Conservation (phyloP, 805 yeast genomes). For the Cyberlindnera lachancei region DNA sequence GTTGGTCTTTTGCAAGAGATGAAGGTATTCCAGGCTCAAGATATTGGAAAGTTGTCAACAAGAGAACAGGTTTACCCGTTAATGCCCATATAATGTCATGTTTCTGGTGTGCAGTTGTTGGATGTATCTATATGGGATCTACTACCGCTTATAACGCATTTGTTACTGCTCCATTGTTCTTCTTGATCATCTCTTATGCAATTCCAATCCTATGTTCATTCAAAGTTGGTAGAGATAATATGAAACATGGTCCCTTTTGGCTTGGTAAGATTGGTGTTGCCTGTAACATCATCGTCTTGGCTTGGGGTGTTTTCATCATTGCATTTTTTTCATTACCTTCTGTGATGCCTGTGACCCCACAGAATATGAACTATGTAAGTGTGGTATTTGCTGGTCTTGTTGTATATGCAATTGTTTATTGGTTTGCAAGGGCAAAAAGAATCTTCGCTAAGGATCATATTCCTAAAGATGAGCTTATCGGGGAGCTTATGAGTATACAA, state of each 20-base stretch:
- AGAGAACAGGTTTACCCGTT: constrained; percentile 45
- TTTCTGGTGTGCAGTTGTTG: constrained; percentile 44
- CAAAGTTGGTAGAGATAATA: constrained; percentile 40
- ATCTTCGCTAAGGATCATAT: too few species aligned
- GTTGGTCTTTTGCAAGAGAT: constrained; percentile 66
- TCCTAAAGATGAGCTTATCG: too few species aligned
- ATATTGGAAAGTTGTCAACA: constrained; percentile 41
- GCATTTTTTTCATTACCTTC: constrained; percentile 62
- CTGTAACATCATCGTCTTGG: constrained; percentile 41
- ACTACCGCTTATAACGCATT: constrained; percentile 61
- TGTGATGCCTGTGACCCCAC: constrained; percentile 50
- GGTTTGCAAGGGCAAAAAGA: constrained; percentile 37
- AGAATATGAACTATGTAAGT: constrained; percentile 61
- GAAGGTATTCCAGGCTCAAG: constrained; percentile 50
- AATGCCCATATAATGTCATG: constrained; percentile 52
- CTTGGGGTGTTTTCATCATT: constrained; percentile 52
- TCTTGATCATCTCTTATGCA: constrained; percentile 48
- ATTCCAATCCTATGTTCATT: constrained; percentile 46
- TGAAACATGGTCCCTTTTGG: constrained; percentile 64
- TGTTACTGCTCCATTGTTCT: constrained; percentile 52
- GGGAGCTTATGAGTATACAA: too few species aligned
- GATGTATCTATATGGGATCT: constrained; percentile 59
- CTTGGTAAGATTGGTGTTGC: constrained; percentile 45
- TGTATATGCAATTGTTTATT: constrained; percentile 39
- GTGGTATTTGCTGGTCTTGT: constrained; percentile 46